Evolutionary conservation across 228 moss, liverwort and hornwort genomes (phyloP).

Genomic region (Sphagnum magellanicum): DNA sequence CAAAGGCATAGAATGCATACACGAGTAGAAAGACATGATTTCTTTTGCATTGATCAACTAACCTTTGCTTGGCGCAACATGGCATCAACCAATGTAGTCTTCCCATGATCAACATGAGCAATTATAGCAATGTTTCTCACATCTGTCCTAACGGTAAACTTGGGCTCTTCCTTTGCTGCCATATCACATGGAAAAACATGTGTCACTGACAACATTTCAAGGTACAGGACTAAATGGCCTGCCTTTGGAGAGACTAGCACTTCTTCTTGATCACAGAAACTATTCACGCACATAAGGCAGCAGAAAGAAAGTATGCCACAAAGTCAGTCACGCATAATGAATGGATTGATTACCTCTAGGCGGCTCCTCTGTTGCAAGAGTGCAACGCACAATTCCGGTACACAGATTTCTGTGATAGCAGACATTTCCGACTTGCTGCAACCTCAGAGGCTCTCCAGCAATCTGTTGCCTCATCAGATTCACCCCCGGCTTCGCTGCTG

Average conservation of each 20-base stretch:
- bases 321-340: not conserved
- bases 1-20: too few relatives aligned
- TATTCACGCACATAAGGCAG: not conserved
- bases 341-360: conserved; percentile 16
- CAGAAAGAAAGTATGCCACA: not conserved
- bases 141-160: conserved; percentile 36
- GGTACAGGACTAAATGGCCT: not conserved
- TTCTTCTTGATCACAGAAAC: not conserved
- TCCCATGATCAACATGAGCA: conserved; percentile 92
- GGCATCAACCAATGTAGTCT: conserved; percentile 87
- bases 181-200: not conserved
- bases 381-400: conserved; percentile 5
- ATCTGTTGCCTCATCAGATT: too few relatives aligned
- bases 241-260: not conserved
- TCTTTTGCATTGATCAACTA: not conserved
- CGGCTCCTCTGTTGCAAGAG: conserved; percentile 33
- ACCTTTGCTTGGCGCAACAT: conserved; percentile 99
- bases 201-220: not conserved
- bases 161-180: conserved; percentile 33
- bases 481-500: too few relatives aligned
- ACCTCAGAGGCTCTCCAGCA: too few relatives aligned
- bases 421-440: too few relatives aligned
- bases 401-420: too few relatives aligned
- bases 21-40: too few relatives aligned
- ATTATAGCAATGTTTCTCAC: conserved; percentile 92